Percentiles rank a stretch among this genome's conserved stretches.
These are phyloP conservation scores for Talaromyces sp. DNA, from an alignment of 2,329 filamentous ascomycete genomes.

Conservation along the genomic window DNA sequence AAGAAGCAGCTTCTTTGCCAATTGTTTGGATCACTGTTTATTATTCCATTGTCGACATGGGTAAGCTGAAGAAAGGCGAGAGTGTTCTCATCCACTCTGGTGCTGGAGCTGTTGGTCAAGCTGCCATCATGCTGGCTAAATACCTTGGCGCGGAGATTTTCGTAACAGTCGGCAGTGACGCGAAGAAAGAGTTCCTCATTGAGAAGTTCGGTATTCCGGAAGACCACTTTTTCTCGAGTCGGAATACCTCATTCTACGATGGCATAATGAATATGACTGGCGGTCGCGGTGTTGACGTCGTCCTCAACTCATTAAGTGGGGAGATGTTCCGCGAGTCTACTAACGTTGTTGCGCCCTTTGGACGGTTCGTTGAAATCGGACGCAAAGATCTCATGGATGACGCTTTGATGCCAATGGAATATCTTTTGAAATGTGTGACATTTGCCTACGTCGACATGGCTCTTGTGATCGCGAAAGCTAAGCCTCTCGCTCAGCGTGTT, in stretches of 20 bases:
- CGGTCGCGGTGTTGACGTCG: constrained; percentile 26
- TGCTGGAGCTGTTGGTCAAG: constrained; percentile 22
- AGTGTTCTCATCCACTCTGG: constrained; percentile 25
- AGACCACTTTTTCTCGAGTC: constrained; percentile 17
- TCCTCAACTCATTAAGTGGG: neutral
- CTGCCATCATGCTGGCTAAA: constrained; percentile 25
- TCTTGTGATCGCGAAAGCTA: neutral
- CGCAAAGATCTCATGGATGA: neutral
- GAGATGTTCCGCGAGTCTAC: neutral
- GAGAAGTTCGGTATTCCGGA: constrained; percentile 16
- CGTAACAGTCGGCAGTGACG: constrained; percentile 20
- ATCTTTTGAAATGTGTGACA: neutral
- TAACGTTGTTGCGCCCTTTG: neutral
- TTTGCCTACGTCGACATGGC: neutral
- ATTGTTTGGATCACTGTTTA: constrained; percentile 38
- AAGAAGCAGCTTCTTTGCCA: constrained; percentile 52
- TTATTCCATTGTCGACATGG: constrained; percentile 18
- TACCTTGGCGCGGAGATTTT: constrained; percentile 20
- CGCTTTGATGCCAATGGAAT: neutral
- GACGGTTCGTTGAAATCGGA: neutral
- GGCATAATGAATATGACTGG: constrained; percentile 20
- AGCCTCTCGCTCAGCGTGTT: neutral
- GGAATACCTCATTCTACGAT: constrained; percentile 13
- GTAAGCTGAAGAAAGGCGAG: constrained; percentile 22
- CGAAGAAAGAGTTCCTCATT: constrained; percentile 19